Base-by-base conservation (phyloP, 1,284 basidiomycete genomes). In the Papiliotrema fonsecae region DNA sequence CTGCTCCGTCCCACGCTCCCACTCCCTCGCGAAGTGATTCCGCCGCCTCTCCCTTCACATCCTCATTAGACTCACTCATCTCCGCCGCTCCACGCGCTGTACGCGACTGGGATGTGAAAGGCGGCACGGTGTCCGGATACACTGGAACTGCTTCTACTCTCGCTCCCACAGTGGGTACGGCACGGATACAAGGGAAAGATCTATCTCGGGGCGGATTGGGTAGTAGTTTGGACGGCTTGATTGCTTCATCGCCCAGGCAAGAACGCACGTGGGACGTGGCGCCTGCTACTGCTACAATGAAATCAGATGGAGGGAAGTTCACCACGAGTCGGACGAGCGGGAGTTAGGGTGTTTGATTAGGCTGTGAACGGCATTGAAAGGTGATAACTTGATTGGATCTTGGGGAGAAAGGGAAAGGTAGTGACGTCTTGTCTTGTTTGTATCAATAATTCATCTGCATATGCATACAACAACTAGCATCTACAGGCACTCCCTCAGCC, bases 21-120 rank as follows among this genome's bases (percentile, higher is more conserved):
- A 14, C 34, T 35, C 14, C 34, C 16, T 35, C 14, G 16, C 34
- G 34, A 35, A 35, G 19, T 19, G 14, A 35, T 19, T 35, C 34
- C 5, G 5, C 34, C 34, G 34, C 16, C 4, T 32, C 28, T 11
- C 41, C 41, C 28, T 32, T 32, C 13, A 10, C 27, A 13, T 43
- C 41, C n/a, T 31, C 28, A 11, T 22, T 51, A 6, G 39, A 45
- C 44, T 39, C 49, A 31, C 36, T 51, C n/a, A 51, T 51, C 27
- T 41, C 49, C 31, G 31, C 44, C 9, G 43, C 49, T 13, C 49
- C 49, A 4, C 27, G 49, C 7, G 43, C 38, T 5, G 21, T 34
- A 14, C 43, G 49, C 3, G 18, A 43, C 25, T 51, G 49, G 49
- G 49, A 42, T 9, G 25, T 19, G 7, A 24, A 44, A 6, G 42